phyloP scores from a whole-genome alignment of 164 flowering plant species.

The Santalum album region DNA sequence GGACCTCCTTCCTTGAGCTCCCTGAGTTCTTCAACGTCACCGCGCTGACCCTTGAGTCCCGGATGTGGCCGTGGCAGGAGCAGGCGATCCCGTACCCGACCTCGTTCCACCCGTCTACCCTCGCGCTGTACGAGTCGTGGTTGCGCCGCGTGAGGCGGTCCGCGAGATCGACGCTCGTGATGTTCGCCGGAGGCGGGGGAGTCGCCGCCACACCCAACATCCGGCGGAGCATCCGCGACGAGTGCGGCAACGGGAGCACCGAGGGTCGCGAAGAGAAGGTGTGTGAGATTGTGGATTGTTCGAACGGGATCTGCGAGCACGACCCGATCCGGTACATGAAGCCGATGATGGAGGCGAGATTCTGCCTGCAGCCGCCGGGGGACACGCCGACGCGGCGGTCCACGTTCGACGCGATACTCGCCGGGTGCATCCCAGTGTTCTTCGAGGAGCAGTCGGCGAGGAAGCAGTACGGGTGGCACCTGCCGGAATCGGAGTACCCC shows the following conservation, averaged over 20 bases:
- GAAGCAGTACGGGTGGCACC: constrained; percentile 75
- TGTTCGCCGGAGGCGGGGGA: constrained; percentile 96
- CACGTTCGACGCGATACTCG: constrained; percentile 71
- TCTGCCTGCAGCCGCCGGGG: constrained; percentile 96
- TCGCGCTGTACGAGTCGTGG: constrained; percentile 51
- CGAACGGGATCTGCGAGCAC: constrained; percentile 76
- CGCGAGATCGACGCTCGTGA: constrained; percentile 39
- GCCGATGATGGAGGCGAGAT: constrained; percentile 78
- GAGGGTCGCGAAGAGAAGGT: constrained; percentile 16
- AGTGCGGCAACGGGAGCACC: constrained; percentile 29
- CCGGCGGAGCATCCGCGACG: constrained; percentile 62
- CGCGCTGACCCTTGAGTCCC: constrained; percentile 49
- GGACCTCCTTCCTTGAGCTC: constrained; percentile 72
- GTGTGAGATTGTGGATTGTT: constrained; percentile 80
- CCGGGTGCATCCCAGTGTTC: constrained; percentile 97
- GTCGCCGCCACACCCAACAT: constrained; percentile 50
- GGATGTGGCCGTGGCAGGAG: constrained; percentile 94
- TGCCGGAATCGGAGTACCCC: constrained; percentile 45
- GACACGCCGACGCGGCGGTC: constrained; percentile 88
- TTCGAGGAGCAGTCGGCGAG: constrained; percentile 77
- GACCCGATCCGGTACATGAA: constrained; percentile 76
- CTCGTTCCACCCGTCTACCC: constrained; percentile 72
- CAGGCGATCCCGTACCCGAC: constrained; percentile 85
- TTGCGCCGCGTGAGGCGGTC: constrained; percentile 44
- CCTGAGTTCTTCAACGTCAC: constrained; percentile 83